phyloP scores from a whole-genome alignment of 371 early-diverging fungal genomes.

The Basidiobolus meristosporus region DNA sequence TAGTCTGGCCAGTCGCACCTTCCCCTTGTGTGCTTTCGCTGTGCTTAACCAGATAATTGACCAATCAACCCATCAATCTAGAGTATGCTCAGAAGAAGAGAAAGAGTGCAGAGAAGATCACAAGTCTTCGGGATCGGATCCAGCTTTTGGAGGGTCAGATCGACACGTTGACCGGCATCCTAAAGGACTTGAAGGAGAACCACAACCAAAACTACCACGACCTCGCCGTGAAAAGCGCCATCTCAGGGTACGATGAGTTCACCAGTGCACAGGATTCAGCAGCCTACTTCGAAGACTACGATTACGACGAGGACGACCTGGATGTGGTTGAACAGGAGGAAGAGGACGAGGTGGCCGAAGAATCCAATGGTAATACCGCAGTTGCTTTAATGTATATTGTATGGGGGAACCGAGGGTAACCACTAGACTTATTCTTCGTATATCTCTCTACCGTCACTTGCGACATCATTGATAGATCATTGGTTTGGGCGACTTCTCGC shows the following conservation, averaged over 20 bases:
- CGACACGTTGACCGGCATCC: slow-evolving; percentile 13
- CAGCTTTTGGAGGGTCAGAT: slow-evolving; percentile 11
- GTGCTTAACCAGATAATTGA: too few relatives aligned
- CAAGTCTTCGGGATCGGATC: slow-evolving; percentile 8
- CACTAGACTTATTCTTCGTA: not conserved
- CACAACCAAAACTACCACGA: slow-evolving; percentile 66
- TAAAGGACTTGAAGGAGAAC: slow-evolving; percentile 36
- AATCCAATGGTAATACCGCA: not conserved
- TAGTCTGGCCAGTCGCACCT: too few relatives aligned
- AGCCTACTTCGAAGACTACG: not conserved
- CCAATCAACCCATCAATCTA: too few relatives aligned
- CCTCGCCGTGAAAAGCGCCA: slow-evolving; percentile 42
- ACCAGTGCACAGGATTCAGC: slow-evolving; percentile 10
- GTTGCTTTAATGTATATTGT: not conserved
- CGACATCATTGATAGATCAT: not conserved
- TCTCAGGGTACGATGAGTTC: slow-evolving; percentile 37
- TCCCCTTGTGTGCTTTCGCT: too few relatives aligned
- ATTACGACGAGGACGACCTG: not conserved
- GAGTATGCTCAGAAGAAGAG: slow-evolving; percentile 5
- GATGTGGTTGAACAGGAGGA: not conserved
- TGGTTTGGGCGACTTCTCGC: not conserved
- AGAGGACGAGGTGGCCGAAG: not conserved
- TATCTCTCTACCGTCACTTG: not conserved
- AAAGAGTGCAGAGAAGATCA: slow-evolving; percentile 11
- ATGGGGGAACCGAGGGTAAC: slow-evolving; percentile 1